Conservation (phyloP, 202 grass and related monocot species). For the Setaria italica region DNA sequence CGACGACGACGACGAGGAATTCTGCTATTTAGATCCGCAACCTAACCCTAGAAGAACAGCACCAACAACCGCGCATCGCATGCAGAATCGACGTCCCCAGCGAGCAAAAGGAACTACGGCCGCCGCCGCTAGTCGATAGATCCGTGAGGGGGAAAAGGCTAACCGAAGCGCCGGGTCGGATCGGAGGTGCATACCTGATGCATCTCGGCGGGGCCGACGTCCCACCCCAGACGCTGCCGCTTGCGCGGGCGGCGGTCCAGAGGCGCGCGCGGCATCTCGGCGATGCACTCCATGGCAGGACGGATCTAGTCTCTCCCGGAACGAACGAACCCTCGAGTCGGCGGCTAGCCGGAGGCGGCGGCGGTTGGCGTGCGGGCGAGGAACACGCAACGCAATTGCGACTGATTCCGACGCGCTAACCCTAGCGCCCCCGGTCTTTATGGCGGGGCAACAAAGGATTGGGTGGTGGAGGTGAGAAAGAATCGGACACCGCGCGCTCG, state of each 20-base stretch:
- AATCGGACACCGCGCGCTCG: background rate
- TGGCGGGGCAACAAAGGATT: constrained; percentile 22
- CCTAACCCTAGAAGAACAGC: background rate
- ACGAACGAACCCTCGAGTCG: constrained; percentile 10
- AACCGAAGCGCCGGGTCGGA: background rate
- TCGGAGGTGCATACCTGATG: constrained; percentile 57
- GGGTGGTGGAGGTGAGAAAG: background rate
- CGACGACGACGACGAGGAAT: background rate
- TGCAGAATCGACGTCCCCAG: background rate
- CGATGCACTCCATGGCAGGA: constrained; percentile 77
- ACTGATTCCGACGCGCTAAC: constrained; percentile 22
- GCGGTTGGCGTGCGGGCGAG: background rate
- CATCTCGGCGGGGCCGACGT: constrained; percentile 78
- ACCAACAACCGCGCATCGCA: background rate
- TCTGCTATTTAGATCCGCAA: background rate
- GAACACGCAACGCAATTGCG: background rate
- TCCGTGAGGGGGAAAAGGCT: background rate
- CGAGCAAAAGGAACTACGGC: background rate
- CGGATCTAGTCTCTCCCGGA: background rate
- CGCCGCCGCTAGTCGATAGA: background rate
- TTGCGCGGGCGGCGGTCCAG: constrained; percentile 89
- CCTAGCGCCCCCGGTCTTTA: constrained; percentile 52
- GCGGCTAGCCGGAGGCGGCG: constrained; percentile 4
- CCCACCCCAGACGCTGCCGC: constrained; percentile 89
- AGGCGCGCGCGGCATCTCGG: constrained; percentile 69